Base-by-base conservation (phyloP, 345 rosid species). In the Eucalyptus brandiana region DNA sequence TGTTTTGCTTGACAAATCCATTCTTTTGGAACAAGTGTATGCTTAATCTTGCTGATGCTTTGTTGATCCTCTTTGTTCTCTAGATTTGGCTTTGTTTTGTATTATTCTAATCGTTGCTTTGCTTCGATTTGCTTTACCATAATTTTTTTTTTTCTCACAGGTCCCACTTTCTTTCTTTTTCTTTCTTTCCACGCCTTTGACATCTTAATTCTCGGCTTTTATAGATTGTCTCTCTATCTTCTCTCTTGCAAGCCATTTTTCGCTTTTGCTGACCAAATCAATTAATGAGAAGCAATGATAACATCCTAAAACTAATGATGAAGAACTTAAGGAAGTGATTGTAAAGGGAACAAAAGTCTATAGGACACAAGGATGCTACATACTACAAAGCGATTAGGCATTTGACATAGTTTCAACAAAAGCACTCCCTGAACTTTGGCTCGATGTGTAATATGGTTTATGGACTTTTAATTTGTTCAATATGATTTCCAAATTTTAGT, bases 391-490 rank as follows among this genome's bases (percentile, higher is more conserved):
- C 26, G 6, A 37, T 34, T 7, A 18, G 26, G 45, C 44, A 40
- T 34, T 72, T 72, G 81, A 72, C 81, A 72, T 72, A 21, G 21
- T 34, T 72, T 72, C 24, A 19, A 53, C 58, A 53, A 53, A 53
- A 53, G 26, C 5, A 53, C 2, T 53, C 26, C 9, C 3, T 53
- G 0, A 53, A 8, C 58, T 21, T 21, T 21, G 26, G 26, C 26
- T 53, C 1, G 5, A 21, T 53, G 5, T 53, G 1, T 53, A 53
- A 53, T 53, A 1, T 53, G 11, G 1, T 53, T 21, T 0, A 19
- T 21, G 10, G 1, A 21, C 9, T 53, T 53, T 53, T 53, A 19
- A 53, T 53, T 53, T 21, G 0, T 21, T 53, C 2, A 53, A 53
- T 53, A 53, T 21, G 5, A 2, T 8, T 4, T 4, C 2, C 11